Evolutionary conservation across 192 early-diverging fungal species (phyloP), one percentile per base, ranked within the genome.

Genomic region (Blastocladiella britannica): DNA sequence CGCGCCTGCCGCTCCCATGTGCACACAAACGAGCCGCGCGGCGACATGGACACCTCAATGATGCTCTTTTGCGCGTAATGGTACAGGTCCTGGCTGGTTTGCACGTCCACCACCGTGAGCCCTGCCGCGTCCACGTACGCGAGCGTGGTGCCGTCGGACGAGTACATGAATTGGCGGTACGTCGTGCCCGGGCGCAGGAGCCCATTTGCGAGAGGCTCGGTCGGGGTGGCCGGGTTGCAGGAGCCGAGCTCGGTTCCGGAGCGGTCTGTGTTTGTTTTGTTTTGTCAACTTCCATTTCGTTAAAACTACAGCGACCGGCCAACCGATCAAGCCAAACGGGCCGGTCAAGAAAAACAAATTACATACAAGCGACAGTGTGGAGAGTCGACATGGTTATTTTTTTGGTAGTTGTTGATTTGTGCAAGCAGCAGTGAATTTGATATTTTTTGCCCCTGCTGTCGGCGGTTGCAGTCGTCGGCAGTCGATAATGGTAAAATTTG

Each of bases 51-150:
- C 37, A 47, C 37, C 37, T 47, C 37, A 20, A 47, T 47, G 37
- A 47, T 47, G 37, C 74, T 70, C 71, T 91, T 89, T 66, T 88
- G 86, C 23, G 81, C 76, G 64, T 94, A 98, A 0, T 74, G 65
- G 25, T 78, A 81, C 25, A 79, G 64, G 60, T 76, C 63, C 57
- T 72, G 65, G 25, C 89, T 90, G 24, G 84, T 80, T 15, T 69
- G 66, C 8, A 83, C 71, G 23, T 89, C 75, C 79, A 82, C 92
- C 55, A 98, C 74, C 22, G 76, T 59, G 57, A 95, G 73, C 37
- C 37, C 37, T 47, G 12, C 37, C 15, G 37, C 15, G 37, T 20
- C 37, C 15, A 47, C 37, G n/a, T 47, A 47, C 15, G 37, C 37
- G 15, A 47, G 37, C 37, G 37, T 20, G 15, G 37, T 20, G 15